Conservation (phyloP, 139 green algal species). For the Micractinium conductrix region DNA sequence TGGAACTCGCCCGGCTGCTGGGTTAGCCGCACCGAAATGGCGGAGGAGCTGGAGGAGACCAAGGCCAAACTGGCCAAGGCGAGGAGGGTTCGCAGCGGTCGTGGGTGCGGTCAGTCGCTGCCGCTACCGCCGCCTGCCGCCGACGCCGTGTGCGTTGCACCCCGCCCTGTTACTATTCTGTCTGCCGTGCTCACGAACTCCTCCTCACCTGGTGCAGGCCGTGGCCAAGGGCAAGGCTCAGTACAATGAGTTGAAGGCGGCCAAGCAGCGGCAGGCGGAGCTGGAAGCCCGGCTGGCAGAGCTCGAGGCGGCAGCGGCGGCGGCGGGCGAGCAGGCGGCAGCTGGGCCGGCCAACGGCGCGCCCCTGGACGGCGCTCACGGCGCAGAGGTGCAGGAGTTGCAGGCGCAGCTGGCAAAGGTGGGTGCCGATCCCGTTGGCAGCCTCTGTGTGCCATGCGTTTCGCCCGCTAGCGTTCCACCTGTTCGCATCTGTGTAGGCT, state of each 20-base stretch:
- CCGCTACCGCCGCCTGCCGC: background rate
- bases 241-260: constrained; percentile 1
- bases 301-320: background rate
- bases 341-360: background rate
- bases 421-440: background rate
- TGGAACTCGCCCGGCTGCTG: background rate
- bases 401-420: constrained; percentile 5
- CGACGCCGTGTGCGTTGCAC: background rate
- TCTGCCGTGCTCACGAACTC: background rate
- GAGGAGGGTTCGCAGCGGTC: background rate
- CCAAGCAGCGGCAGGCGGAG: constrained; percentile 7
- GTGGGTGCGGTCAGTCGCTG: too few species aligned
- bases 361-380: background rate
- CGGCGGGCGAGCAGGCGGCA: background rate
- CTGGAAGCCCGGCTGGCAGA: background rate
- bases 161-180: background rate
- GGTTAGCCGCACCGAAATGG: background rate
- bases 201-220: background rate
- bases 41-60: background rate
- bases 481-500: background rate
- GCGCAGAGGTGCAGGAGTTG: background rate
- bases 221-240: constrained; percentile 27
- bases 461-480: background rate
- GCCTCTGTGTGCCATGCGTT: background rate
- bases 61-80: constrained; percentile 18